These are phyloP conservation scores for Artemisia argyi DNA, from an alignment of 129 eudicot genomes.

Conservation along the genomic window DNA sequence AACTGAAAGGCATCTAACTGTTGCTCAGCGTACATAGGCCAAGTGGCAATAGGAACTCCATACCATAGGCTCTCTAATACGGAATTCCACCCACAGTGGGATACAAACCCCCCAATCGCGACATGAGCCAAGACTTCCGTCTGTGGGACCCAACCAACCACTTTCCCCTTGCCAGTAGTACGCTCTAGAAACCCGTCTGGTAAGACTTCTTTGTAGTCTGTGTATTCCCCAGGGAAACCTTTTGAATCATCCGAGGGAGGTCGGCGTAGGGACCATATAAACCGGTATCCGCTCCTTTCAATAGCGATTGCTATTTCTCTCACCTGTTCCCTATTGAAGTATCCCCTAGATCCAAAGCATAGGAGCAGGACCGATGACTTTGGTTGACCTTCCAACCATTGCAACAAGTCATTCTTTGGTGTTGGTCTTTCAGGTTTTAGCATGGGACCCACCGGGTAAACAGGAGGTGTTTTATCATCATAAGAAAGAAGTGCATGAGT, in stretches of 20 bases:
- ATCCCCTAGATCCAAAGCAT: constrained; percentile 40
- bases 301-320: constrained; percentile 34
- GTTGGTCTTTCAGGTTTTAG: constrained; percentile 22
- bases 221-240: constrained; percentile 29
- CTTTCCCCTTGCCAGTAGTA: constrained; percentile 29
- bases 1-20: constrained; percentile 36
- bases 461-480: constrained; percentile 30
- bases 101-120: constrained; percentile 39
- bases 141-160: constrained; percentile 50
- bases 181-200: constrained; percentile 38
- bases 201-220: constrained; percentile 12
- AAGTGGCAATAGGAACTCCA: constrained; percentile 44
- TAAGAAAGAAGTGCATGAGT: constrained; percentile 29
- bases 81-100: constrained; percentile 58
- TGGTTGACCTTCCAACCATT: constrained; percentile 51
- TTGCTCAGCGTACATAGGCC: constrained; percentile 45
- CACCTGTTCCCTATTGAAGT: constrained; percentile 31
- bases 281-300: constrained; percentile 27
- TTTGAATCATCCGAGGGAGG: neutral
- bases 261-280: constrained; percentile 39
- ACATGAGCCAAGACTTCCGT: constrained; percentile 21
- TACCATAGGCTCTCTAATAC: constrained; percentile 34
- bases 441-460: constrained; percentile 54
- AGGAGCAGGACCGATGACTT: constrained; percentile 31
- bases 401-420: neutral